phyloP scores from a whole-genome alignment of 2,329 filamentous ascomycete genomes.

The Aspergillaceae sp. region DNA sequence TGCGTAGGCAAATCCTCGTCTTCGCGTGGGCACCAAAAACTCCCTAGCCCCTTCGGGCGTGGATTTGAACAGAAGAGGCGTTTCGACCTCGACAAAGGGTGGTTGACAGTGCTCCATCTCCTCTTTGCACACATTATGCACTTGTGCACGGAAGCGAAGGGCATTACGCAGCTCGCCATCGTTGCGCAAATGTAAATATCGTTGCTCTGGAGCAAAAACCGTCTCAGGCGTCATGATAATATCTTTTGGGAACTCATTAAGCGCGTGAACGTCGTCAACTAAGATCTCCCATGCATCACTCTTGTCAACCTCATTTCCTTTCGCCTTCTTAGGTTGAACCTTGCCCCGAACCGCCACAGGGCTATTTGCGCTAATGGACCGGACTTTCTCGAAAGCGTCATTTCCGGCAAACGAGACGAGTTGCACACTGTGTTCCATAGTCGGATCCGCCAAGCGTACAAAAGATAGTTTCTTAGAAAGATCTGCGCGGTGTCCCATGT shows the following conservation, averaged over 20 bases:
- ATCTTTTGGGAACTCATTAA: slow-evolving; percentile 67
- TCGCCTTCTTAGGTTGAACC: slow-evolving; percentile 35
- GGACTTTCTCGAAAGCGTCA: slow-evolving; percentile 34
- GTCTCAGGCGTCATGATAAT: slow-evolving; percentile 69
- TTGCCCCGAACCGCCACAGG: slow-evolving; percentile 48
- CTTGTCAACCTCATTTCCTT: slow-evolving; percentile 16
- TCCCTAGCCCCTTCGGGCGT: slow-evolving; percentile 92
- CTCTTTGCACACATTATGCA: slow-evolving; percentile 46
- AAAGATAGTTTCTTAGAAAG: slow-evolving; percentile 64
- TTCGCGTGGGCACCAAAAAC: slow-evolving; percentile 82
- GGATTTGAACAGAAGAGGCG: slow-evolving; percentile 91
- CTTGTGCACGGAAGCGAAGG: slow-evolving; percentile 59
- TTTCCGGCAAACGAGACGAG: slow-evolving; percentile 39
- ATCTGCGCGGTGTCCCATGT: slow-evolving; percentile 59
- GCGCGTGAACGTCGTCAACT: slow-evolving; percentile 52
- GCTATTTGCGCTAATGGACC: slow-evolving; percentile 41
- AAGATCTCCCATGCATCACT: slow-evolving; percentile 49
- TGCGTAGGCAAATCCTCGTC: slow-evolving; percentile 70
- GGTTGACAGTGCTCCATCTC: slow-evolving; percentile 47
- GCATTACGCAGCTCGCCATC: slow-evolving; percentile 58
- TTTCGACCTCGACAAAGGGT: slow-evolving; percentile 72
- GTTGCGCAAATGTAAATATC: slow-evolving; percentile 79
- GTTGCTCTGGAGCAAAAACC: slow-evolving; percentile 62
- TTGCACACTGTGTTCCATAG: slow-evolving; percentile 40
- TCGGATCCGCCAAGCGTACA: slow-evolving; percentile 46